phyloP scores from a whole-genome alignment of 164 flowering plant species.

The Vitis cinerea region DNA sequence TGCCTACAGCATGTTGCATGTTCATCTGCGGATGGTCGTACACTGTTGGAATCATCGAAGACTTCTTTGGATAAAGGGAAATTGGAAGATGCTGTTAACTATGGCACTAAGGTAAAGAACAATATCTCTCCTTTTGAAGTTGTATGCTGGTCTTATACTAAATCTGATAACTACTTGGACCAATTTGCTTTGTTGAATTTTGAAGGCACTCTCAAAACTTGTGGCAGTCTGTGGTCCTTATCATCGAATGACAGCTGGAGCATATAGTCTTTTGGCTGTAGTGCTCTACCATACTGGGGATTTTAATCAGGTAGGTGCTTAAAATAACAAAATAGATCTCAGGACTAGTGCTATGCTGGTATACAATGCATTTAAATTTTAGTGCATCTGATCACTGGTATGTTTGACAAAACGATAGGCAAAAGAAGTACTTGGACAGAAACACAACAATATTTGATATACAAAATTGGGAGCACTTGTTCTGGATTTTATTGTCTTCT shows the following conservation, averaged over 20 bases:
- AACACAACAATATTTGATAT: too few species aligned
- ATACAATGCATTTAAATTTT: not conserved
- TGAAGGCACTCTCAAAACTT: slow-evolving; percentile 89
- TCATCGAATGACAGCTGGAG: slow-evolving; percentile 98
- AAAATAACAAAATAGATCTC: not conserved
- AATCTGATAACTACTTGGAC: not conserved
- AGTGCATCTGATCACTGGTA: too few species aligned
- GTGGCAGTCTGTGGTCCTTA: slow-evolving; percentile 92
- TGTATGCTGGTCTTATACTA: not conserved
- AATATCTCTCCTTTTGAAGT: not conserved
- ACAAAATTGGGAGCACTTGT: too few species aligned
- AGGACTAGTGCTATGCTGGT: not conserved
- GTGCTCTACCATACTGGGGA: slow-evolving; percentile 97
- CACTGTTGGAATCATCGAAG: slow-evolving; percentile 88
- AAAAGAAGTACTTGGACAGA: too few species aligned
- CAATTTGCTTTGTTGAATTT: slow-evolving; percentile 13
- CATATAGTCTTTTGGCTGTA: slow-evolving; percentile 97
- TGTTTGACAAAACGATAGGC: too few species aligned
- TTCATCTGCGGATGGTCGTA: slow-evolving; percentile 97
- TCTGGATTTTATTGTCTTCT: too few species aligned
- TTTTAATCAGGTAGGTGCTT: slow-evolving; percentile 77
- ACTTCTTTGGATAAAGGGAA: slow-evolving; percentile 94
- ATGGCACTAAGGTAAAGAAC: slow-evolving; percentile 78
- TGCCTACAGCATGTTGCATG: slow-evolving; percentile 86
- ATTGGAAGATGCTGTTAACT: slow-evolving; percentile 95